phyloP scores from a whole-genome alignment of 164 flowering plant genomes.

The Piper betle region DNA sequence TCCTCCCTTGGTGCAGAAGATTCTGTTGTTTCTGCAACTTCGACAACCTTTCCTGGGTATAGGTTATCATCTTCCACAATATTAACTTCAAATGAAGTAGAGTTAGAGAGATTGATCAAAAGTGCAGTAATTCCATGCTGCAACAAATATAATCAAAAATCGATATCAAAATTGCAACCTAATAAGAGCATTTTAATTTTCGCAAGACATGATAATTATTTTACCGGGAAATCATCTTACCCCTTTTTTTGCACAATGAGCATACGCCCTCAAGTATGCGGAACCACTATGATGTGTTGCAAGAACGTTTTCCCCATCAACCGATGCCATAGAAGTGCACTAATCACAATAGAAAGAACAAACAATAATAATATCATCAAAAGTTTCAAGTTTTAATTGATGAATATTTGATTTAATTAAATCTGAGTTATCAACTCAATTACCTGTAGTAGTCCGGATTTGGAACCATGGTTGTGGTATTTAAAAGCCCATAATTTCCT shows the following conservation, averaged over 20 bases:
- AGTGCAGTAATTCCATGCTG: constrained; percentile 42
- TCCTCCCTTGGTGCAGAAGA: constrained; percentile 14
- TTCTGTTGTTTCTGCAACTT: constrained; percentile 2
- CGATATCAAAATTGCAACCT: not conserved
- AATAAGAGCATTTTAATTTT: not conserved
- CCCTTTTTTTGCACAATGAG: constrained; percentile 48
- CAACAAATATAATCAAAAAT: not conserved
- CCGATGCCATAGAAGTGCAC: constrained; percentile 74
- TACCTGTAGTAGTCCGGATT: constrained; percentile 73
- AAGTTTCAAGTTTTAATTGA: too few species aligned
- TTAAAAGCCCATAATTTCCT: constrained; percentile 66
- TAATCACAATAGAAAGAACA: constrained; percentile 5
- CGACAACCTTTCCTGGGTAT: not conserved
- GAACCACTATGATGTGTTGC: constrained; percentile 18
- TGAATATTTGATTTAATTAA: too few species aligned
- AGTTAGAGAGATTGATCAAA: constrained; percentile 42
- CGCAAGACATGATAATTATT: not conserved
- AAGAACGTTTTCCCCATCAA: constrained; percentile 59
- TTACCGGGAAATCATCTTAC: constrained; percentile 12
- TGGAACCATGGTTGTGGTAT: constrained; percentile 45
- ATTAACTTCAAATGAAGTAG: constrained; percentile 23
- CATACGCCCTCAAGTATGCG: constrained; percentile 35
- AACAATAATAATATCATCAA: not conserved
- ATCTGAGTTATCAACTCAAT: not conserved
- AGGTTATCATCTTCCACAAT: constrained; percentile 17